phyloP scores from a whole-genome alignment of 768 basidiomycete species.

The Suillus subalutaceus region DNA sequence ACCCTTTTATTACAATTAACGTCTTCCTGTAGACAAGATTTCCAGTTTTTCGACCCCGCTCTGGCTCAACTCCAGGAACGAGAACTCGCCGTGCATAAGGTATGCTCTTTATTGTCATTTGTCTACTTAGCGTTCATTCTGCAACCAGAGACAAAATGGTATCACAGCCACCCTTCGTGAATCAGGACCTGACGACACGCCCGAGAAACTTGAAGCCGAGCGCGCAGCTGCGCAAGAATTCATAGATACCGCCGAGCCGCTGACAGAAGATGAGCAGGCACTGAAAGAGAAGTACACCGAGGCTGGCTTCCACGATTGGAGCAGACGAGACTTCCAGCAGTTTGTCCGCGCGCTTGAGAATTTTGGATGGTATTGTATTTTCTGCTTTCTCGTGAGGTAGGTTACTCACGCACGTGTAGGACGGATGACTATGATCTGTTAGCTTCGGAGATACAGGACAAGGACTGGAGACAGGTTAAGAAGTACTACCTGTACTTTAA shows the following conservation, averaged over 20 bases:
- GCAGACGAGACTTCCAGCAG: slow-evolving; percentile 90
- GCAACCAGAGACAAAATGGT: slow-evolving; percentile 59
- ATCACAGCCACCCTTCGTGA: slow-evolving; percentile 69
- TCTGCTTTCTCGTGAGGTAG: not conserved
- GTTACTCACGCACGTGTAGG: slow-evolving; percentile 38
- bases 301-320: slow-evolving; percentile 90
- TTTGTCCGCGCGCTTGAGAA: slow-evolving; percentile 79
- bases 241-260: slow-evolving; percentile 91
- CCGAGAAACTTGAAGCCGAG: slow-evolving; percentile 85
- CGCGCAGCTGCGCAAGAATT: slow-evolving; percentile 77
- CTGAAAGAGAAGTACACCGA: slow-evolving; percentile 78
- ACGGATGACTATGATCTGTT: slow-evolving; percentile 67
- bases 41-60: slow-evolving; percentile 92
- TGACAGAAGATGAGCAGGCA: slow-evolving; percentile 85
- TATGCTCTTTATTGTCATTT: slow-evolving; percentile 24
- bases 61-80: slow-evolving; percentile 83
- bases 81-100: slow-evolving; percentile 83
- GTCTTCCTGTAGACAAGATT: slow-evolving; percentile 70
- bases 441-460: slow-evolving; percentile 83
- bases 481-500: slow-evolving; percentile 84
- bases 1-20: not conserved
- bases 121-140: not conserved
- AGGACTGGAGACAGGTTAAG: slow-evolving; percentile 76
- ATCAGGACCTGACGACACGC: slow-evolving; percentile 71
- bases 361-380: slow-evolving; percentile 71